Evolutionary conservation across 2,329 filamentous ascomycete genomes (phyloP).

Genomic region (Alternaria ethzedia): DNA sequence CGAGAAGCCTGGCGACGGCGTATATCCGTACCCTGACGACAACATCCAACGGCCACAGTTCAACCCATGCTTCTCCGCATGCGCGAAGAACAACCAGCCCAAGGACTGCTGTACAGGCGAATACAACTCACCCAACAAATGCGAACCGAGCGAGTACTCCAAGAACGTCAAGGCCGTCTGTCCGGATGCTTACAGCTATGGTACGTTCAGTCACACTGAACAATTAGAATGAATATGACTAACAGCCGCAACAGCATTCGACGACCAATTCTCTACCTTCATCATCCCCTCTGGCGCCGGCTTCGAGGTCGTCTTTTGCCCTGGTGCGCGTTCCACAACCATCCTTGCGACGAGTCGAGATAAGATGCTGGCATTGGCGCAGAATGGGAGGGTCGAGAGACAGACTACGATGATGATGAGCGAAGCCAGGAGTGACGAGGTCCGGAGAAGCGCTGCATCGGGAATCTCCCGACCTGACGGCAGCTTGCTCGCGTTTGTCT

Average conservation of each 20-base stretch:
- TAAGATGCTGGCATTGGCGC: constrained; percentile 42
- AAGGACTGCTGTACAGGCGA: constrained; percentile 78
- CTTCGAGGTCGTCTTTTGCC: constrained; percentile 81
- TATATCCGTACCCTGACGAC: constrained; percentile 83
- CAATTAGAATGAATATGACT: too few relatives aligned
- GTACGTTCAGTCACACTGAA: too few relatives aligned
- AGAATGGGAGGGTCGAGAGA: constrained; percentile 38
- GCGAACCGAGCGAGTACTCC: constrained; percentile 72
- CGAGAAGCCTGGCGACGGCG: constrained; percentile 72
- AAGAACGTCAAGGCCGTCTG: constrained; percentile 75
- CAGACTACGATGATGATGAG: constrained; percentile 29
- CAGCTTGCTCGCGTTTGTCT: constrained; percentile 15
- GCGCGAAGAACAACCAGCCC: constrained; percentile 70
- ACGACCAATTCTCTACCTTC: constrained; percentile 64
- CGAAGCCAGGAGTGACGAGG: constrained; percentile 21
- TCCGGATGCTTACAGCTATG: constrained; percentile 83
- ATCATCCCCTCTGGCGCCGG: constrained; percentile 70
- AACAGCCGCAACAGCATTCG: constrained; percentile 53
- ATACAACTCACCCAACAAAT: constrained; percentile 68
- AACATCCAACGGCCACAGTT: constrained; percentile 73
- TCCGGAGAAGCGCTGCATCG: constrained; percentile 25
- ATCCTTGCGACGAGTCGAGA: constrained; percentile 52
- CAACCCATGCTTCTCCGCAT: constrained; percentile 79
- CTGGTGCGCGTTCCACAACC: constrained; percentile 60
- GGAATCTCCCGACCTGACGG: not conserved